Evolutionary conservation across 1,284 basidiomycete species (phyloP), one percentile per base, ranked within the genome.

Genomic region (Boletus smithii): DNA sequence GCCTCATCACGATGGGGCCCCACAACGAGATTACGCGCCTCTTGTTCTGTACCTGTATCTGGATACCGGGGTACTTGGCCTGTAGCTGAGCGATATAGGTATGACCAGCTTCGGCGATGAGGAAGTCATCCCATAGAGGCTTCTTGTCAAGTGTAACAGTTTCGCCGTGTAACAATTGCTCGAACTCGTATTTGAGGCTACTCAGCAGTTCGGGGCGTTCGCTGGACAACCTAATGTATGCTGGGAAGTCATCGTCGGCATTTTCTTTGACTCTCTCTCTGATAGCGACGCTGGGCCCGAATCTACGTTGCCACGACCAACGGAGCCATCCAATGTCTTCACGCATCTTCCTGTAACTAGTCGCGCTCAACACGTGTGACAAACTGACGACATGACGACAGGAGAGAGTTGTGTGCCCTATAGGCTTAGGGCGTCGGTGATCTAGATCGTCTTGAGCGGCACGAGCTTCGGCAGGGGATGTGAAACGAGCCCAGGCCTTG

Each of bases 41-140:
- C 0, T 55, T 46, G 0, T 37, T n/a, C 49, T 81, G 72, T 6
- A 67, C 55, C 39, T 70, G 65, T 36, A 87, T 73, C 23, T 65
- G 57, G 5, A 82, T 63, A 1, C 63, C 67, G 0, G 67, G 61
- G 32, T 74, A 55, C 8, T 54, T 48, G 2, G 45, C 49, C 48
- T 77, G 68, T 14, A 85, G 48, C 1, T 68, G 58, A 0, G 67
- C 53, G 24, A 87, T 47, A 58, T 74, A 86, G 0, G 20, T 30
- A 0, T 43, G 39, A 0, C 85, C 84, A 4, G 61, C 60, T 0
- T 54, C 46, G 5, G 69, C 53, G 16, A 59, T 58, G 49, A 88
- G 81, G 61, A 77, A 86, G 2, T 70, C 66, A 51, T 87, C 80
- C 85, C 85, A 88, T 2, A 77, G 66, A 4, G 72, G 65, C 35